Evolutionary conservation across 2,329 filamentous ascomycete species (phyloP).

Genomic region (Emmonsia crescens): DNA sequence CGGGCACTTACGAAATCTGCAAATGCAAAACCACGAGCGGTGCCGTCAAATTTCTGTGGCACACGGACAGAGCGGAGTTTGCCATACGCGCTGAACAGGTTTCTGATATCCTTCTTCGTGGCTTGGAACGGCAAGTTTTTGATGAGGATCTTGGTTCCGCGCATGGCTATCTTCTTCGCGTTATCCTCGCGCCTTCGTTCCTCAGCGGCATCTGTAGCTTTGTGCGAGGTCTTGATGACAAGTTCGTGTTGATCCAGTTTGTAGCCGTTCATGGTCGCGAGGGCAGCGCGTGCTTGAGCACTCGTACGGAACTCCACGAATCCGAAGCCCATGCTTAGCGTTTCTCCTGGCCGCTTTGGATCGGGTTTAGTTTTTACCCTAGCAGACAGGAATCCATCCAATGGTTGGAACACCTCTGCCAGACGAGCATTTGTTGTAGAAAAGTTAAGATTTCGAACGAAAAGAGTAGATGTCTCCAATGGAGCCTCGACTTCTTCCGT

Average conservation of each 20-base stretch:
- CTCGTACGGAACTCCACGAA: slow-evolving; percentile 82
- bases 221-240: slow-evolving; percentile 76
- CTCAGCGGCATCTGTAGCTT: slow-evolving; percentile 75
- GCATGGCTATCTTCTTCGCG: slow-evolving; percentile 65
- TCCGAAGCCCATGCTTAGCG: slow-evolving; percentile 93
- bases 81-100: slow-evolving; percentile 80
- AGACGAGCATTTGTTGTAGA: slow-evolving; percentile 68
- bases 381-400: slow-evolving; percentile 82
- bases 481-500: slow-evolving; percentile 27
- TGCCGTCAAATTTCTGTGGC: slow-evolving; percentile 86
- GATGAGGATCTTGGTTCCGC: slow-evolving; percentile 86
- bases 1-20: slow-evolving; percentile 86
- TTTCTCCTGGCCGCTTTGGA: slow-evolving; percentile 76
- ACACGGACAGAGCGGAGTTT: slow-evolving; percentile 85
- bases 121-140: slow-evolving; percentile 98
- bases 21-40: slow-evolving; percentile 88
- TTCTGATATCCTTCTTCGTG: slow-evolving; percentile 80
- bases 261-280: slow-evolving; percentile 77
- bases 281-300: slow-evolving; percentile 65
- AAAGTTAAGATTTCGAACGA: slow-evolving; percentile 91
- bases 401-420: slow-evolving; percentile 62
- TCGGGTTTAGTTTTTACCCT: slow-evolving; percentile 88
- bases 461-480: slow-evolving; percentile 66
- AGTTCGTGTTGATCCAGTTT: slow-evolving; percentile 80
- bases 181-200: slow-evolving; percentile 73